Conservation (phyloP, 768 basidiomycete genomes). For the Leccinum disarticulatum region DNA sequence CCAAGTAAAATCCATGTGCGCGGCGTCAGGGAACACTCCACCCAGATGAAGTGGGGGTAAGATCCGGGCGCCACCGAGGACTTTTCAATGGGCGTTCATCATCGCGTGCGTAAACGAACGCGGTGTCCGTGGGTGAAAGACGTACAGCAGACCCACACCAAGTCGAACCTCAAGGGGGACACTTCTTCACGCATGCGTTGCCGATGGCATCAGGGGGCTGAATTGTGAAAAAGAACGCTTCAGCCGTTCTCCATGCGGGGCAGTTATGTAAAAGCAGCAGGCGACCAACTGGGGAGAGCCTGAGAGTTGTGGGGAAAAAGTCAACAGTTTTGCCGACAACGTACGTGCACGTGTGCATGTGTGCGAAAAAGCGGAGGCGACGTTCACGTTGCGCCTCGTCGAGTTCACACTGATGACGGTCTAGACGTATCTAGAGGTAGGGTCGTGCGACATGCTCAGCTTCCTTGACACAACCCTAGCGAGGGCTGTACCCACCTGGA, state of each 20-base stretch:
- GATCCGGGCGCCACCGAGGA: constrained; percentile 1
- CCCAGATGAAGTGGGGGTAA: constrained; percentile 1
- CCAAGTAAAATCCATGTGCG: background rate
- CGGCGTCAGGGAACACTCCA: background rate
- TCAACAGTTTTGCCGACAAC: background rate
- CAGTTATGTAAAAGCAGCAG: background rate
- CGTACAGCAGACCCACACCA: constrained; percentile 14
- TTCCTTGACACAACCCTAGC: background rate
- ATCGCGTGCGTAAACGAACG: background rate
- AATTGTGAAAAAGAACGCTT: background rate
- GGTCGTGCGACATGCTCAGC: background rate
- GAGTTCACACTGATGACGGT: background rate
- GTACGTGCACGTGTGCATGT: background rate
- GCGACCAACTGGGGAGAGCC: background rate
- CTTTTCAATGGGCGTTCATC: background rate
- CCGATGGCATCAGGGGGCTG: background rate
- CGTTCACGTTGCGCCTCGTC: background rate
- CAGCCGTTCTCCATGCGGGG: constrained; percentile 3
- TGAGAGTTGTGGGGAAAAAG: background rate
- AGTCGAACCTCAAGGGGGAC: background rate
- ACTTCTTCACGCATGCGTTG: background rate
- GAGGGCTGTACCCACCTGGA: background rate
- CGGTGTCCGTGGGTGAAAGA: background rate
- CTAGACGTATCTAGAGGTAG: background rate
- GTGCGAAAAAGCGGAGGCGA: background rate